Evolutionary conservation across 805 yeast species (phyloP).

Genomic region (Metschnikowia sp.): DNA sequence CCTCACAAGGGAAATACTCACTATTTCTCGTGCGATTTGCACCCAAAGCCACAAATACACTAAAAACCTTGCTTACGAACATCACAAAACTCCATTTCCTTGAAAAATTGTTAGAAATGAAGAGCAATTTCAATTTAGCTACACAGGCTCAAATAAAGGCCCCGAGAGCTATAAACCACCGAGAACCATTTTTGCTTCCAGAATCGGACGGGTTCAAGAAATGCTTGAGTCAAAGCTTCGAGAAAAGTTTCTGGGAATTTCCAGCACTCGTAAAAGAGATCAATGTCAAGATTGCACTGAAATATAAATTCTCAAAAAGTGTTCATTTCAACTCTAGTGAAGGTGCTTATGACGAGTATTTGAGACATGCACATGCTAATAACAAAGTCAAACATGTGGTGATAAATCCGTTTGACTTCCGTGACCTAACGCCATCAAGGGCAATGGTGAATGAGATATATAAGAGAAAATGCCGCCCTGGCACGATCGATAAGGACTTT

Average conservation of each 20-base stretch:
- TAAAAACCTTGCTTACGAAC: neutral
- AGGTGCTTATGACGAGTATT: neutral
- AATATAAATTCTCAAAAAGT: neutral
- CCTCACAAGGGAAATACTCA: neutral
- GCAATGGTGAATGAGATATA: neutral
- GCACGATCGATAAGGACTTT: neutral
- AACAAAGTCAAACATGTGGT: neutral
- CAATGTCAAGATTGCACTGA: constrained; percentile 6
- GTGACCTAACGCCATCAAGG: constrained; percentile 3
- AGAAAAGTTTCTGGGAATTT: constrained; percentile 3
- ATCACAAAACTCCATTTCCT: neutral
- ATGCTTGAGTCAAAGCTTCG: constrained; percentile 1
- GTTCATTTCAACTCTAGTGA: neutral
- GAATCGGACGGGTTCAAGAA: neutral
- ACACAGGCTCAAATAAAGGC: constrained; percentile 1
- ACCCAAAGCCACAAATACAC: constrained; percentile 3
- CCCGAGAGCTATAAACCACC: constrained; percentile 1
- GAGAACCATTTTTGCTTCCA: constrained; percentile 1
- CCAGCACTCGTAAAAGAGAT: constrained; percentile 2
- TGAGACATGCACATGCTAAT: neutral
- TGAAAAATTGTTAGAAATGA: neutral
- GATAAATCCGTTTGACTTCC: constrained; percentile 9
- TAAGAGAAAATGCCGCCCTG: neutral
- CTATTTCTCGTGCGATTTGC: constrained; percentile 1
- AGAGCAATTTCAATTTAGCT: constrained; percentile 7